Base-by-base conservation (phyloP, 768 basidiomycete species). In the Leccinellum albellum region DNA sequence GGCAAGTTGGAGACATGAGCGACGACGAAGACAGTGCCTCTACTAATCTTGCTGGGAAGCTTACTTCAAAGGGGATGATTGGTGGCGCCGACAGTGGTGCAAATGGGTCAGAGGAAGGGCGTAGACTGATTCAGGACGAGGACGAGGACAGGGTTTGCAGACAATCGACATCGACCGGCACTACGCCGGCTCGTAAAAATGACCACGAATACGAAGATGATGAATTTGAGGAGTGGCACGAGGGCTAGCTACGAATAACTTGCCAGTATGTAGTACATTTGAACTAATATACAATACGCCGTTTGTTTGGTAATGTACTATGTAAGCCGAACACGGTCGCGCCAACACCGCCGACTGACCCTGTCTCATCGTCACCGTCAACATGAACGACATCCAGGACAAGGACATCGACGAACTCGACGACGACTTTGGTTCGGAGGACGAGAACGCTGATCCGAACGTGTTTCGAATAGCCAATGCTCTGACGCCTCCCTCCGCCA, bases 1-100 rank as follows among this genome's bases (percentile, higher is more conserved):
- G 91, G 90, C 79, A 86, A 47, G 77, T 93, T 2, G 88, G 91
- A 2, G 83, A 88, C 26, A 82, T 76, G 23, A 88, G 86, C 55
- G 89, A 89, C 50, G 84, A 84, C 5, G 87, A 89, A 21, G 82
- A 80, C 10, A 76, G 74, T 33, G 68, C 32, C 4, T 74, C 21
- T 75, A 12, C 79, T 50, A 77, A 78, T 51, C 72, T 77, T 57
- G 76, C 70, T 14, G 59, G 61, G 53, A 70, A 69, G 50, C 68
- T 64, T 57, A 46, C 24, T 8, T 54, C 45, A 44, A 61, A 54
- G 50, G 64, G 66, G 31, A 58, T 65, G 55, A 58, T 62, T 56
- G 57, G 57, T 44, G 32, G 48, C 23, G 53, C 37, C 31, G 57
- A 50, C 23, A 53, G 33, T 29, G 62, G 50, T 59, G 63, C 54